Percentiles rank a stretch among this genome's conserved stretches.
These are phyloP conservation scores for Xylariaceae sp. DNA, from an alignment of 2,329 filamentous ascomycete genomes.

Conservation along the genomic window DNA sequence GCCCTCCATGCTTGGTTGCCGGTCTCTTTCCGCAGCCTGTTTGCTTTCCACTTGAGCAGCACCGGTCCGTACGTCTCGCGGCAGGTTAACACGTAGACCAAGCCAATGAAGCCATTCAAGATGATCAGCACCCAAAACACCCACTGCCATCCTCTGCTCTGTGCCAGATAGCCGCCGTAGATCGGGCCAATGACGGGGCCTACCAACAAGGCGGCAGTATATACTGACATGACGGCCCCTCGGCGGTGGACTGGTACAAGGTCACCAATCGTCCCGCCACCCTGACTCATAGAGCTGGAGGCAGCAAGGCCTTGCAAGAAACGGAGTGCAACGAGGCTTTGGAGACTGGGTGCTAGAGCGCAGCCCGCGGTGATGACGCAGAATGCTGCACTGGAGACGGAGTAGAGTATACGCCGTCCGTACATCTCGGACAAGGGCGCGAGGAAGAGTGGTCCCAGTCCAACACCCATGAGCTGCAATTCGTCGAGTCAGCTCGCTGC, in stretches of 20 bases:
- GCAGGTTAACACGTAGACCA: conserved; percentile 8
- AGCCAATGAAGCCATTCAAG: conserved; percentile 3
- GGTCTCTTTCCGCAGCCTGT: conserved; percentile 26
- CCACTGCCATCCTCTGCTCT: conserved; percentile 45
- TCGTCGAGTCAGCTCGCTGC: too few relatives aligned
- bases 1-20: conserved; percentile 21
- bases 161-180: conserved; percentile 41
- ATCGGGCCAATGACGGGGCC: conserved; percentile 41
- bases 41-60: conserved; percentile 27
- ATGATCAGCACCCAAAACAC: conserved; percentile 42
- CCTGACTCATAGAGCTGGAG: conserved; percentile 42
- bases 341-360: conserved; percentile 50
- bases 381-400: conserved; percentile 32
- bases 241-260: conserved; percentile 41
- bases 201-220: conserved; percentile 1
- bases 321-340: conserved; percentile 51
- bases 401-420: too few relatives aligned
- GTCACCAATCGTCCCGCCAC: conserved; percentile 49
- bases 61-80: conserved; percentile 6
- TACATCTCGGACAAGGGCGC: too few relatives aligned
- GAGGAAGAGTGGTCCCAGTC: too few relatives aligned
- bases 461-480: too few relatives aligned
- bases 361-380: conserved; percentile 59
- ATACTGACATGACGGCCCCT: conserved; percentile 34
- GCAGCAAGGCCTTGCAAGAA: conserved; percentile 55